Conservation (phyloP, 768 basidiomycete species). For the Roridomyces roridus region DNA sequence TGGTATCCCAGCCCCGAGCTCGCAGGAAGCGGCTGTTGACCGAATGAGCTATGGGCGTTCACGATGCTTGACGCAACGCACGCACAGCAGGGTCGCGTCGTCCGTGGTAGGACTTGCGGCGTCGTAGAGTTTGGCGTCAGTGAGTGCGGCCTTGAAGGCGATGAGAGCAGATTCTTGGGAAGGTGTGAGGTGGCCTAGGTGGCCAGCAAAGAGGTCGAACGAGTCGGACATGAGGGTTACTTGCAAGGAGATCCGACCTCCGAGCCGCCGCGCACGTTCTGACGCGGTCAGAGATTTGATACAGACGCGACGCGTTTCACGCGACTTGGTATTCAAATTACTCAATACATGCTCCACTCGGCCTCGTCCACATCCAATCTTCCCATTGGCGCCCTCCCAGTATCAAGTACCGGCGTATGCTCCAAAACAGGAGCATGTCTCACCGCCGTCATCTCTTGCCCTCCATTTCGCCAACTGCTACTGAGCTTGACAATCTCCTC, state of each 20-base stretch:
- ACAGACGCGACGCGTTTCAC: too few species aligned
- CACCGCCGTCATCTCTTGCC: slow-evolving; percentile 45
- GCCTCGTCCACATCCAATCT: slow-evolving; percentile 36
- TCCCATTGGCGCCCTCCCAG: slow-evolving; percentile 38
- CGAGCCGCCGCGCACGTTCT: too few species aligned
- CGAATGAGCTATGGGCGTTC: neutral
- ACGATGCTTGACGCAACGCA: slow-evolving; percentile 7
- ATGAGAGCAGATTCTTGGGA: slow-evolving; percentile 55
- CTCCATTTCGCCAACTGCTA: slow-evolving; percentile 31
- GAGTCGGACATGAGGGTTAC: too few species aligned
- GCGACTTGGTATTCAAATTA: too few species aligned
- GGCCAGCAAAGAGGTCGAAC: slow-evolving; percentile 46
- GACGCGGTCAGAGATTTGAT: too few species aligned
- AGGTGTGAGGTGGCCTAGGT: slow-evolving; percentile 58
- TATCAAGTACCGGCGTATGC: slow-evolving; percentile 46
- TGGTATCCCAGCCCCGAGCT: slow-evolving; percentile 72
- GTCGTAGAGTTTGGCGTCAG: slow-evolving; percentile 58
- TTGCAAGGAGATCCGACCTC: too few species aligned
- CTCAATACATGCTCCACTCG: too few species aligned
- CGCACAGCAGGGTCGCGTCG: slow-evolving; percentile 71
- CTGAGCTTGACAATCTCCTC: slow-evolving; percentile 44
- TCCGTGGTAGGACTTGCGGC: slow-evolving; percentile 56
- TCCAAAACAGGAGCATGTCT: slow-evolving; percentile 52
- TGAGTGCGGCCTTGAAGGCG: slow-evolving; percentile 59
- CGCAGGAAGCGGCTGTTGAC: slow-evolving; percentile 77